A percentile compares a stretch with the other conserved stretches of the same genome.
Evolutionary conservation across 345 rosid species (phyloP).

Genomic region (Arabis hirsuta): DNA sequence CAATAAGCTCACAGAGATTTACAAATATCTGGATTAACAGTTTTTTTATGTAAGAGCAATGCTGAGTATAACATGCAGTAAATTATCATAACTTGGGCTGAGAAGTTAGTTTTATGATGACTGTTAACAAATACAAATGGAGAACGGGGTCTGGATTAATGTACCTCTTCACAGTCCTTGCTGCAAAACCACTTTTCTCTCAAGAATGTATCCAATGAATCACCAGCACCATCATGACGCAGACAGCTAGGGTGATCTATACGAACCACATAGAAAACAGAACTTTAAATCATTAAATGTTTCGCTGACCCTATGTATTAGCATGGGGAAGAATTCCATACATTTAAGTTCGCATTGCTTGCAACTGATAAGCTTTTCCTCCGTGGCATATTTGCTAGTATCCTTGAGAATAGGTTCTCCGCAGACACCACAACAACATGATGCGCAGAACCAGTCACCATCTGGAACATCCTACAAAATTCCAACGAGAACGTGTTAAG

Average conservation of each 20-base stretch:
- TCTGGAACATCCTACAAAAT: slow-evolving; percentile 64
- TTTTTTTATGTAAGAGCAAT: slow-evolving; percentile 26
- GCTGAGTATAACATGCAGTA: neutral
- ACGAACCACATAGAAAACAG: slow-evolving; percentile 34
- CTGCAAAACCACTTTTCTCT: slow-evolving; percentile 70
- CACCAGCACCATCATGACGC: slow-evolving; percentile 36
- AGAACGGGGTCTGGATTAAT: slow-evolving; percentile 3
- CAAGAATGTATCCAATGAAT: slow-evolving; percentile 29
- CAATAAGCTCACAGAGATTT: slow-evolving; percentile 64
- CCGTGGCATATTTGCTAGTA: slow-evolving; percentile 35
- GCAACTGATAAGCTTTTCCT: slow-evolving; percentile 51
- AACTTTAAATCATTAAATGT: slow-evolving; percentile 31
- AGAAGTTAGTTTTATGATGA: slow-evolving; percentile 19
- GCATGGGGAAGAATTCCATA: slow-evolving; percentile 45
- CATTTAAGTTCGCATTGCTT: slow-evolving; percentile 70
- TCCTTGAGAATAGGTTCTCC: slow-evolving; percentile 43
- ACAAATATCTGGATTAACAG: slow-evolving; percentile 56
- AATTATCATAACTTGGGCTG: neutral
- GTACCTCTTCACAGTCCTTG: slow-evolving; percentile 68
- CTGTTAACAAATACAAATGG: slow-evolving; percentile 13
- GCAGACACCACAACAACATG: slow-evolving; percentile 77
- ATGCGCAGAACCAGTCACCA: slow-evolving; percentile 89
- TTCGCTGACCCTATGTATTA: neutral
- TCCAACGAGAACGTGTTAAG: slow-evolving; percentile 29
- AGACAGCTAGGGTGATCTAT: slow-evolving; percentile 66